Conservation (phyloP, 345 rosid genomes). For the Draba incana region DNA sequence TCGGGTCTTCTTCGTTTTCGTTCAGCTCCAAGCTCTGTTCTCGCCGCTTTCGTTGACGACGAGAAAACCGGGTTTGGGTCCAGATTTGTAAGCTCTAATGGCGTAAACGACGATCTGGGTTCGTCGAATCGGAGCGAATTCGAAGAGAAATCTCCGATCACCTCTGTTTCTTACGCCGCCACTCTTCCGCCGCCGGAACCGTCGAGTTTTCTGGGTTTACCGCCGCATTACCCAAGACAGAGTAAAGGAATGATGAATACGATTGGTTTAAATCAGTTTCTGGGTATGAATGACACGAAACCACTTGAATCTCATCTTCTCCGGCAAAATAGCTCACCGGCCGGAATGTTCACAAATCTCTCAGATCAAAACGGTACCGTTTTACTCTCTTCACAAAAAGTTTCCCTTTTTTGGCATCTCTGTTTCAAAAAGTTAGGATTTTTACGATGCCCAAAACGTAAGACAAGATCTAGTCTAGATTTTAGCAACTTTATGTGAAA, state of each 20-base stretch:
- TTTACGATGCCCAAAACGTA: background rate
- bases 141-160: slow-evolving; percentile 43
- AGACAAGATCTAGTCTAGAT: slow-evolving; percentile 34
- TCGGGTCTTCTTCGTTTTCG: slow-evolving; percentile 82
- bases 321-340: slow-evolving; percentile 84
- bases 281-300: slow-evolving; percentile 48
- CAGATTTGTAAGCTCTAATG: slow-evolving; percentile 49
- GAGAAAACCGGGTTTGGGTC: slow-evolving; percentile 49
- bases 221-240: slow-evolving; percentile 82
- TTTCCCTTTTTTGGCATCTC: background rate
- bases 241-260: slow-evolving; percentile 48
- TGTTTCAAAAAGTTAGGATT: background rate
- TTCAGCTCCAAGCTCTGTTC: slow-evolving; percentile 74
- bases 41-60: slow-evolving; percentile 45
- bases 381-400: slow-evolving; percentile 2
- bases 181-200: slow-evolving; percentile 39
- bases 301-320: slow-evolving; percentile 51
- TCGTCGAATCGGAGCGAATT: slow-evolving; percentile 32
- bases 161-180: slow-evolving; percentile 40
- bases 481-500: background rate
- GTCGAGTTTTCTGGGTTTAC: slow-evolving; percentile 59
- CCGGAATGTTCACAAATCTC: slow-evolving; percentile 66
- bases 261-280: slow-evolving; percentile 59
- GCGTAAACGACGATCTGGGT: slow-evolving; percentile 34
- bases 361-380: slow-evolving; percentile 73